phyloP scores from a whole-genome alignment of 78 protist genomes.

The Cavenderia fasciculata region DNA sequence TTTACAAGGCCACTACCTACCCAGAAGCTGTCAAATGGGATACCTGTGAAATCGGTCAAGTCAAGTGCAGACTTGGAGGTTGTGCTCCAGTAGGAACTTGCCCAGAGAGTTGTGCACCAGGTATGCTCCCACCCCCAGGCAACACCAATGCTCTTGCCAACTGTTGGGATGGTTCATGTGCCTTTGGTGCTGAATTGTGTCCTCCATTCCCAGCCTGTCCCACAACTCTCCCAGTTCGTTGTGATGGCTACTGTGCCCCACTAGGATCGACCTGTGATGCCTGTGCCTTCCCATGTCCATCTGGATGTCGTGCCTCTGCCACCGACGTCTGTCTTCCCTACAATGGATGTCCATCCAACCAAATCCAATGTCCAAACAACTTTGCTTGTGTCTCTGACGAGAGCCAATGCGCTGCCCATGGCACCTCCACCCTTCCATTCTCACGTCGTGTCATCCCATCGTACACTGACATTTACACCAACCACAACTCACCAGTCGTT shows the following conservation, averaged over 20 bases:
- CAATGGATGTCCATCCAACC: conserved; percentile 7
- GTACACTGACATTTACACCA: not conserved
- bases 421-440: not conserved
- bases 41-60: too few species aligned
- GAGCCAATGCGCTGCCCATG: not conserved
- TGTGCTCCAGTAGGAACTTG: too few species aligned
- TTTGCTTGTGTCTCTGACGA: not conserved
- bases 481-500: not conserved
- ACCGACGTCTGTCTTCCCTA: not conserved
- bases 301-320: not conserved
- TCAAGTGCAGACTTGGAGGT: too few species aligned
- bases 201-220: conserved; percentile 11
- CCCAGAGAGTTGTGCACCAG: too few species aligned
- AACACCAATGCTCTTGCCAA: not conserved
- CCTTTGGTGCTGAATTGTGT: not conserved
- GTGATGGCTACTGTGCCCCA: not conserved
- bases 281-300: not conserved
- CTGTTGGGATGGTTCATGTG: conserved; percentile 30
- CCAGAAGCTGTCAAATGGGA: too few species aligned
- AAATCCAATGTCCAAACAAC: not conserved
- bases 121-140: too few species aligned
- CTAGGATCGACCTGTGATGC: not conserved
- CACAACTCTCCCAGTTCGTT: not conserved
- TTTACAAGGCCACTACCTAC: too few species aligned
- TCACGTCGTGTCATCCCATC: not conserved